These are phyloP conservation scores for Daldinia vernicosa DNA, from an alignment of 495 filamentous ascomycete genomes.

Conservation along the genomic window DNA sequence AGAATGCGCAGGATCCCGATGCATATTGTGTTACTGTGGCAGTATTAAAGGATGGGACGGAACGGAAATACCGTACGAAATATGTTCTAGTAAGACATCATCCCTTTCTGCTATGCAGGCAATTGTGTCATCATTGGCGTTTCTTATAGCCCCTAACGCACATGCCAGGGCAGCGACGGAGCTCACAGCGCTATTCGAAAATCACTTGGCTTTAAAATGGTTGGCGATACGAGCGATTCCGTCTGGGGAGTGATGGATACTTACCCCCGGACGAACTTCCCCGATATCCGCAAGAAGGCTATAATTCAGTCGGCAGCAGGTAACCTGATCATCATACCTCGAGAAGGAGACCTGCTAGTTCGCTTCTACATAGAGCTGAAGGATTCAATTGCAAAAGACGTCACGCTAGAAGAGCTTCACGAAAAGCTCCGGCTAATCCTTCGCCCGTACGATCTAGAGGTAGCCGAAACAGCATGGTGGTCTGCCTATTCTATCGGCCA, in stretches of 20 bases:
- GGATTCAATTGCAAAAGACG: constrained; percentile 42
- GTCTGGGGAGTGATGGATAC: constrained; percentile 83
- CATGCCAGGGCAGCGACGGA: constrained; percentile 74
- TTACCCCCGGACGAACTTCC: constrained; percentile 77
- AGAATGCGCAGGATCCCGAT: constrained; percentile 49
- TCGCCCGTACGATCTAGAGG: constrained; percentile 55
- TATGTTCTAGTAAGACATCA: constrained; percentile 68
- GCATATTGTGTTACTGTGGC: constrained; percentile 64
- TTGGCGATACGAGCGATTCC: constrained; percentile 75
- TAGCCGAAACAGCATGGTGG: constrained; percentile 66
- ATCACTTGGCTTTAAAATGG: constrained; percentile 73
- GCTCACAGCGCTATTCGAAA: constrained; percentile 75
- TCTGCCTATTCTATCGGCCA: constrained; percentile 72
- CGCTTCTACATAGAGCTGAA: constrained; percentile 70
- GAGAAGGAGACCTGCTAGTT: constrained; percentile 68
- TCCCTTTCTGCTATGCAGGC: background rate
- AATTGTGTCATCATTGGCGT: background rate
- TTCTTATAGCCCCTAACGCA: background rate
- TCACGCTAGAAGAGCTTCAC: constrained; percentile 68
- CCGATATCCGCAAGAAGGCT: constrained; percentile 71
- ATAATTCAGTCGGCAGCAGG: constrained; percentile 64
- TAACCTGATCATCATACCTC: constrained; percentile 68
- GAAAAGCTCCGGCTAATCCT: constrained; percentile 66
- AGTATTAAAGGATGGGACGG: constrained; percentile 60
- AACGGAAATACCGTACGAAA: constrained; percentile 67